Conservation (phyloP, 495 filamentous ascomycete genomes). For the Annulohypoxylon maeteangense region DNA sequence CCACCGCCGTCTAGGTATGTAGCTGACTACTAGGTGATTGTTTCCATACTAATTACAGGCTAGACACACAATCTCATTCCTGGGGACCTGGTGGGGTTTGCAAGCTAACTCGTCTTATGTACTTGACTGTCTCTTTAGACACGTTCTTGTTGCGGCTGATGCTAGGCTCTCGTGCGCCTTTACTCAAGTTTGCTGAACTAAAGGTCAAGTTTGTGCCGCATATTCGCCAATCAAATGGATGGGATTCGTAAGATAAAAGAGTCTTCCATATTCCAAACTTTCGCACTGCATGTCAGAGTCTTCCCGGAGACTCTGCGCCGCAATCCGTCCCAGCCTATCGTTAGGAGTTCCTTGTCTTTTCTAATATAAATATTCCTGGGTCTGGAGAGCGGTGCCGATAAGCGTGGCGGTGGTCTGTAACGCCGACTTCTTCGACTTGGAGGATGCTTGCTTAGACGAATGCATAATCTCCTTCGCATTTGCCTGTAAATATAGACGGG, state of each 20-base stretch:
- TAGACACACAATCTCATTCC: neutral
- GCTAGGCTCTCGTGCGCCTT: neutral
- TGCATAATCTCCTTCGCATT: constrained; percentile 23
- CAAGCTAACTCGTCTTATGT: neutral
- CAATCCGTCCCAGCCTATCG: neutral
- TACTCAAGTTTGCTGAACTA: neutral
- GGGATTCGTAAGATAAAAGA: neutral
- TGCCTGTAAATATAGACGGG: constrained; percentile 7
- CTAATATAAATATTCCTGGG: constrained; percentile 13
- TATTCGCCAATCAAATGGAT: neutral
- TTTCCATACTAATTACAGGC: neutral
- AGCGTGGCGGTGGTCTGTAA: neutral
- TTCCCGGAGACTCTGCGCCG: neutral
- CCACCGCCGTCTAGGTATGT: neutral
- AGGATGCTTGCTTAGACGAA: constrained; percentile 2
- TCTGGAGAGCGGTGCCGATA: neutral
- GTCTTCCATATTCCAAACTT: neutral
- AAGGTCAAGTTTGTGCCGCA: neutral
- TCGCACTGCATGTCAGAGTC: neutral
- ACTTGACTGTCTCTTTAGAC: neutral
- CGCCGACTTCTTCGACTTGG: neutral
- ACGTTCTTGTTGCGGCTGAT: neutral
- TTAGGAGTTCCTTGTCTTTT: neutral
- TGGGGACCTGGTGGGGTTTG: neutral
- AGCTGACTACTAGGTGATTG: neutral